Evolutionary conservation across 768 basidiomycete genomes (phyloP), one percentile per base, ranked within the genome.

Genomic region (Pisolithus orientalis): DNA sequence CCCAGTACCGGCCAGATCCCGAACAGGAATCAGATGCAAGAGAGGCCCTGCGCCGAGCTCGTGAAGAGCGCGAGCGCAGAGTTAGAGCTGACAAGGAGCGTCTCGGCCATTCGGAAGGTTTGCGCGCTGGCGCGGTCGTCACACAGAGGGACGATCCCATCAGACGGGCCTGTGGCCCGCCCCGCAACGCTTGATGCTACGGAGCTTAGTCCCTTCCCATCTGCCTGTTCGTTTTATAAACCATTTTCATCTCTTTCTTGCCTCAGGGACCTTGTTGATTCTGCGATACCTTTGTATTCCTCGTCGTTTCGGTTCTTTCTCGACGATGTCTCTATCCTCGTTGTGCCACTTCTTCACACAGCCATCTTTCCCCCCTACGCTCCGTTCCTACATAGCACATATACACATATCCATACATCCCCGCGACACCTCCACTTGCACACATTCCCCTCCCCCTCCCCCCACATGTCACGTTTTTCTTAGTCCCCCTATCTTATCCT

Each of bases 101-200:
- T 9, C 43, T 68, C 2, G 66, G 55, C 24, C 31, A 54, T 32
- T 59, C 43, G 37, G 60, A 68, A 24, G 68, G 68, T 16, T 59
- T 68, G 0, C 68, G 66, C 2, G 64, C 68, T 1, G 66, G 66
- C 4, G 68, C 66, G 17, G 44, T 68, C 29, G 47, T 59, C 28
- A 11, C 56, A 0, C 66, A 70, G 31, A 59, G 60, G 39, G 68
- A 68, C 29, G 62, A 64, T 34, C 68, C 66, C 25, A 57, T 53
- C 14, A 62, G 66, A 28, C 51, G 66, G 16, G 66, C 66, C n/a
- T 56, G 68, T 55, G 68, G 66, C 5, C 68, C 66, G 2, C 32
- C 46, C n/a, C 46, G 46, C 29, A 6, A 29, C 17, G 31, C 45
- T 37, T 47, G n/a, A 34, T 13, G n/a, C 32, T 16, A 6, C 10